Conservation (phyloP, 352 stramenopile species). For the Phytophthora palmivora region DNA sequence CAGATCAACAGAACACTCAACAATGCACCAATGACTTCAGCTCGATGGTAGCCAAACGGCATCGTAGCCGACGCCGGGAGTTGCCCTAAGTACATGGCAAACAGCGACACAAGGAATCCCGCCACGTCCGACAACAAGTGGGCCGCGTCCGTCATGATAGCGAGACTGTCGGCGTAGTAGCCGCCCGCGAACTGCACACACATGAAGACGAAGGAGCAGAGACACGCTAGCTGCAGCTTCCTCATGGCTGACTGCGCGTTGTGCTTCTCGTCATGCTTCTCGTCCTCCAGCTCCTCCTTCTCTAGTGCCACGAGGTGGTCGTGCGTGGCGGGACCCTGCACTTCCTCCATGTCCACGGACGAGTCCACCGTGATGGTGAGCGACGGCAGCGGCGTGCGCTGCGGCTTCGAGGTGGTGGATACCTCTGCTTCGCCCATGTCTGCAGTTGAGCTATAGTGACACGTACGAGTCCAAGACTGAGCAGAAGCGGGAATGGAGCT, state of each 20-base stretch:
- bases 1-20: conserved; percentile 95
- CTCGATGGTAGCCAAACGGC: conserved; percentile 97
- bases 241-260: conserved; percentile 51
- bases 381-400: conserved; percentile 30
- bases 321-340: conserved; percentile 50
- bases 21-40: conserved; percentile 96
- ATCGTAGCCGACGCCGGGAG: conserved; percentile 64
- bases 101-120: conserved; percentile 84
- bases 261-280: conserved; percentile 43
- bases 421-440: conserved; percentile 7
- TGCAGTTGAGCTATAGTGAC: background rate
- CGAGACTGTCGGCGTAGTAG: conserved; percentile 93
- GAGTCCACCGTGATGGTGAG: conserved; percentile 43
- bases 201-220: conserved; percentile 95
- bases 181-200: conserved; percentile 95
- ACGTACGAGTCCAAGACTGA: background rate
- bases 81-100: conserved; percentile 79
- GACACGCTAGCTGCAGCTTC: conserved; percentile 76
- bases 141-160: conserved; percentile 94
- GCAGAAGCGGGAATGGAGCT: conserved; percentile 24
- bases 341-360: conserved; percentile 41
- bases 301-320: conserved; percentile 33
- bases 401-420: conserved; percentile 7
- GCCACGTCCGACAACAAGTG: conserved; percentile 83
- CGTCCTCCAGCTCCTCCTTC: conserved; percentile 20